Evolutionary conservation across 169 alveolate genomes (phyloP).

Genomic region (Plasmodium chabaudi): DNA sequence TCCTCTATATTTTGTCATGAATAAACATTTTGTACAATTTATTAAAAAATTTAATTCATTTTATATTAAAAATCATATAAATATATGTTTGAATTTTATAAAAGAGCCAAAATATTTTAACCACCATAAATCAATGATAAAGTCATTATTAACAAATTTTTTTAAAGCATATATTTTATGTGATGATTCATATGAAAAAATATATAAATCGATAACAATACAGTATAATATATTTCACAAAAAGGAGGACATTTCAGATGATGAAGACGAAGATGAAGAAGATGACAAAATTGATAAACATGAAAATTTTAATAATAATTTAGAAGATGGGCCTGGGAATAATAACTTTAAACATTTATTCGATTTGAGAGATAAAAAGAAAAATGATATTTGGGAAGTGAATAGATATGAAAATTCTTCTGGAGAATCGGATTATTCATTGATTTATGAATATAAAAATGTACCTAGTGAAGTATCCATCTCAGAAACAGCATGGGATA

Average conservation of each 20-base stretch:
- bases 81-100: constrained; percentile 40
- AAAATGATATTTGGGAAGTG: neutral
- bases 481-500: constrained; percentile 73
- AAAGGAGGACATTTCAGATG: constrained; percentile 3
- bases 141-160: constrained; percentile 52
- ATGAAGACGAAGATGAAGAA: constrained; percentile 18
- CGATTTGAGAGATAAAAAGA: neutral
- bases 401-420: constrained; percentile 20
- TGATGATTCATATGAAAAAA: constrained; percentile 1
- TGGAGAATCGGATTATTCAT: constrained; percentile 71
- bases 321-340: neutral
- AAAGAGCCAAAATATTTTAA: constrained; percentile 52
- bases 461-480: constrained; percentile 74
- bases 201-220: constrained; percentile 31
- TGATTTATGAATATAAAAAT: constrained; percentile 53
- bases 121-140: constrained; percentile 27
- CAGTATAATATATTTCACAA: constrained; percentile 13
- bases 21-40: constrained; percentile 42
- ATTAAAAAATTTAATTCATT: constrained; percentile 55
- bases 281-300: constrained; percentile 16
- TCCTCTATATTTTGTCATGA: constrained; percentile 65
- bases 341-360: neutral
- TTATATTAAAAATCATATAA: constrained; percentile 57
- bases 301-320: neutral
- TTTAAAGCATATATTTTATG: constrained; percentile 44